Conservation (phyloP, 2,329 filamentous ascomycete genomes). For the Blumeriella jaapii region DNA sequence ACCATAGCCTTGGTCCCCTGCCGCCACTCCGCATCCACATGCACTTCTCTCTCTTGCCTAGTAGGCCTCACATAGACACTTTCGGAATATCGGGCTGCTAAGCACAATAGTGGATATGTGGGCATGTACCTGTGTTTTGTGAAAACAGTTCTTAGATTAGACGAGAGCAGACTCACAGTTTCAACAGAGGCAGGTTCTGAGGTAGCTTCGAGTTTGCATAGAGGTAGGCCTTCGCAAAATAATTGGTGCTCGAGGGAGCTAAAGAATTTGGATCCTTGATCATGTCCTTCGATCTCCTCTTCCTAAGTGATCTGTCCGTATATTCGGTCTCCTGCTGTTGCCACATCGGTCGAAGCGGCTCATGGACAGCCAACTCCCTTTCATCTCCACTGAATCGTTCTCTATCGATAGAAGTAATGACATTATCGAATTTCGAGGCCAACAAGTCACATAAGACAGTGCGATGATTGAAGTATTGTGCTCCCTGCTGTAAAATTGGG, state of each 20-base stretch:
- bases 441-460: conserved; percentile 47
- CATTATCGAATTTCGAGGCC: conserved; percentile 48
- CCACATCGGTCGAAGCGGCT: conserved; percentile 12
- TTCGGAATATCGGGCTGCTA: conserved; percentile 69
- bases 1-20: conserved; percentile 77
- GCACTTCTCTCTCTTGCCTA: conserved; percentile 52
- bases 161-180: conserved; percentile 39
- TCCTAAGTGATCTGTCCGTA: conserved; percentile 10
- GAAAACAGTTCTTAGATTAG: conserved; percentile 1
- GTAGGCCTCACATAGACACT: conserved; percentile 58
- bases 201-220: conserved; percentile 72
- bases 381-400: conserved; percentile 44
- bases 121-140: conserved; percentile 46
- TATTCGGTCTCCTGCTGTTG: conserved; percentile 14
- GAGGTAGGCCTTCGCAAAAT: conserved; percentile 65
- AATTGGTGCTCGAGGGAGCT: conserved; percentile 37
- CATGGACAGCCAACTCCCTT: conserved; percentile 34
- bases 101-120: conserved; percentile 65
- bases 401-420: conserved; percentile 62
- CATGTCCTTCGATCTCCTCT: conserved; percentile 27
- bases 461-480: conserved; percentile 35
- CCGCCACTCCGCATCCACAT: conserved; percentile 59
- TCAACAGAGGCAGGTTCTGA: conserved; percentile 52
- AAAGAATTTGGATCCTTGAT: conserved; percentile 28
- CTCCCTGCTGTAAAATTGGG: conserved; percentile 33